Conservation (phyloP, 192 early-diverging fungal genomes). For the Gigaspora rosea region DNA sequence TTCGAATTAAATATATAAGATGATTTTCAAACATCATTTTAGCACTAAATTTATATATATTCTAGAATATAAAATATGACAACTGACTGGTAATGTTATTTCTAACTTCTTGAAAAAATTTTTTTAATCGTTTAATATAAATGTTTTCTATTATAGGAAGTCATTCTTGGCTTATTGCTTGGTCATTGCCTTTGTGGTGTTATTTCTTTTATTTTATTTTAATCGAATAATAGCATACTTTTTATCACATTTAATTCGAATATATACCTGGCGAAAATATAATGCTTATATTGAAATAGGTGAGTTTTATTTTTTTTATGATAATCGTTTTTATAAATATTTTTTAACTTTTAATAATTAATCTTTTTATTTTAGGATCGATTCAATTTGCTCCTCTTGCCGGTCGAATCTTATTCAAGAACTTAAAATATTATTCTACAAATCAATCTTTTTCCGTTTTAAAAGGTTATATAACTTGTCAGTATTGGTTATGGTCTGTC, state of each 20-base stretch:
- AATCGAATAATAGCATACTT: slow-evolving; percentile 63
- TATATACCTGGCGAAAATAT: slow-evolving; percentile 69
- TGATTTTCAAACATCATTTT: too few species aligned
- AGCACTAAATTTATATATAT: too few species aligned
- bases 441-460: slow-evolving; percentile 72
- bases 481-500: slow-evolving; percentile 72
- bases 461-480: slow-evolving; percentile 71
- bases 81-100: too few species aligned
- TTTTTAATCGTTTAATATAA: too few species aligned
- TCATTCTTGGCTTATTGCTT: slow-evolving; percentile 67
- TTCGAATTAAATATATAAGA: too few species aligned
- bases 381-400: slow-evolving; percentile 67
- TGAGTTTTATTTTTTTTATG: not conserved
- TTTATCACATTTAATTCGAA: slow-evolving; percentile 60
- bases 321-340: not conserved
- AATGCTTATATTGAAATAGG: slow-evolving; percentile 69
- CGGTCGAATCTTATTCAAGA: slow-evolving; percentile 76
- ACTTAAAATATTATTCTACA: slow-evolving; percentile 68
- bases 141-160: slow-evolving; percentile 32
- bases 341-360: slow-evolving; percentile 3
- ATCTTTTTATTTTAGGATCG: slow-evolving; percentile 52
- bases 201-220: slow-evolving; percentile 77
- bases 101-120: too few species aligned
- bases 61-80: too few species aligned
- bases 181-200: slow-evolving; percentile 62